Evolutionary conservation across 768 basidiomycete genomes (phyloP).

Genomic region (Mycena olivaceomarginata): DNA sequence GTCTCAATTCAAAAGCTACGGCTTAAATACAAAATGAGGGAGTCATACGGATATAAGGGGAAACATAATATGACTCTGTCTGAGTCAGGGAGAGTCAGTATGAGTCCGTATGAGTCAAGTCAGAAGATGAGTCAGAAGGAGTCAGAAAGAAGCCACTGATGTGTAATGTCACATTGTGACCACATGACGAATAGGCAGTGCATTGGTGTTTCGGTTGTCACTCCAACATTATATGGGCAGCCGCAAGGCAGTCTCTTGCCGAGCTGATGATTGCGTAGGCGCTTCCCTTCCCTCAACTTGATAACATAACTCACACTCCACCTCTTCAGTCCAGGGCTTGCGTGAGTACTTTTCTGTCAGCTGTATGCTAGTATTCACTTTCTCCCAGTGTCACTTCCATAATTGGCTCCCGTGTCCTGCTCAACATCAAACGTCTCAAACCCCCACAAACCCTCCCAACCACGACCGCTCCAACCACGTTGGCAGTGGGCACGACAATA

Average conservation of each 20-base stretch:
- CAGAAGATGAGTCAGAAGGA: too few relatives aligned
- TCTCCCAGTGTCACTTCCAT: slow-evolving; percentile 34
- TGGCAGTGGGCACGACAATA: slow-evolving; percentile 5
- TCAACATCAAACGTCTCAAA: slow-evolving; percentile 35
- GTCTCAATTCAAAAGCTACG: too few relatives aligned
- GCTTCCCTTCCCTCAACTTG: not conserved
- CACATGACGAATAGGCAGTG: too few relatives aligned
- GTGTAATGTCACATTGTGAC: too few relatives aligned
- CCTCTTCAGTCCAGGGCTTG: slow-evolving; percentile 35
- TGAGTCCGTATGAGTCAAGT: too few relatives aligned
- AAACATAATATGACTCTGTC: too few relatives aligned
- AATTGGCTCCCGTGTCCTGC: slow-evolving; percentile 41
- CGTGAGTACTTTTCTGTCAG: slow-evolving; percentile 19
- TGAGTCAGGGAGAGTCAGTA: too few relatives aligned
- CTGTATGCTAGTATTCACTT: not conserved
- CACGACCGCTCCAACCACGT: slow-evolving; percentile 3
- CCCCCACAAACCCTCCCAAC: slow-evolving; percentile 7
- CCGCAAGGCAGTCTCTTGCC: slow-evolving; percentile 34
- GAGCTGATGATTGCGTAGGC: slow-evolving; percentile 40
- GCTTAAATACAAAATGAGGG: too few relatives aligned
- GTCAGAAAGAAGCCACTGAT: too few relatives aligned
- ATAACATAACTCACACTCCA: not conserved
- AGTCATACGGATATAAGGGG: too few relatives aligned
- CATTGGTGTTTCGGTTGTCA: too few relatives aligned
- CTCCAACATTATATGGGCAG: too few relatives aligned